Percentiles rank a stretch among this genome's conserved stretches.
These are phyloP conservation scores for Podila epicladia DNA, from an alignment of 192 early-diverging fungal species.

Conservation along the genomic window DNA sequence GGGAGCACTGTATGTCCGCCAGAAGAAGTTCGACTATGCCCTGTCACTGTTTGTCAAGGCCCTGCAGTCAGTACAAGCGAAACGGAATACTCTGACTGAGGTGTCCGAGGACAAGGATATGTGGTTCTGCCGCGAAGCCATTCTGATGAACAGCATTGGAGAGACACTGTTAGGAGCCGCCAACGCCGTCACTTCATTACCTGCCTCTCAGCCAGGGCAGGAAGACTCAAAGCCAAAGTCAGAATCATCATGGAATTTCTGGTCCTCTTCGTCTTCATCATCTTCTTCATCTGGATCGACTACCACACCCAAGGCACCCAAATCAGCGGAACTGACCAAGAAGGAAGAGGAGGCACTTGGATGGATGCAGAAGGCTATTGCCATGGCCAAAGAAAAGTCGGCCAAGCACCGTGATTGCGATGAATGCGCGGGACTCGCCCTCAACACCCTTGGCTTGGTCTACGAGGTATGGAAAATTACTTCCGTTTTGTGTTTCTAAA, in stretches of 20 bases:
- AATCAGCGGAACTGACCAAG: conserved; percentile 14
- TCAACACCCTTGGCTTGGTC: conserved; percentile 61
- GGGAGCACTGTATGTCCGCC: conserved; percentile 62
- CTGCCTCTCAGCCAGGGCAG: background rate
- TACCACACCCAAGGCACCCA: background rate
- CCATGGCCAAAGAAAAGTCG: conserved; percentile 49
- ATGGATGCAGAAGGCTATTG: conserved; percentile 63
- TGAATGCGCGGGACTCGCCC: conserved; percentile 63
- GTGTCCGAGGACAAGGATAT: conserved; percentile 6
- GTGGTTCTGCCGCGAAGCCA: conserved; percentile 60
- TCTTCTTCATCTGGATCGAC: background rate
- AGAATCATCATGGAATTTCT: conserved; percentile 39
- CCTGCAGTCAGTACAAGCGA: conserved; percentile 49
- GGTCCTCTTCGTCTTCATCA: conserved; percentile 22
- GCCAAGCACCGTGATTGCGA: conserved; percentile 56
- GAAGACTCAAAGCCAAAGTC: background rate
- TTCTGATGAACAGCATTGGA: conserved; percentile 61
- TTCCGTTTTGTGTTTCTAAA: background rate
- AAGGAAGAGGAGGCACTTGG: conserved; percentile 64
- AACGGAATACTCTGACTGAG: background rate
- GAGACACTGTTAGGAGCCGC: conserved; percentile 57
- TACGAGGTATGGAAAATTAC: conserved; percentile 51
- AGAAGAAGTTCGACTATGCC: conserved; percentile 56
- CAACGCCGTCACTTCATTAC: background rate
- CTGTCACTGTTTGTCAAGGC: conserved; percentile 58